Conservation (phyloP, 352 stramenopile genomes). For the Phytophthora sojae region DNA sequence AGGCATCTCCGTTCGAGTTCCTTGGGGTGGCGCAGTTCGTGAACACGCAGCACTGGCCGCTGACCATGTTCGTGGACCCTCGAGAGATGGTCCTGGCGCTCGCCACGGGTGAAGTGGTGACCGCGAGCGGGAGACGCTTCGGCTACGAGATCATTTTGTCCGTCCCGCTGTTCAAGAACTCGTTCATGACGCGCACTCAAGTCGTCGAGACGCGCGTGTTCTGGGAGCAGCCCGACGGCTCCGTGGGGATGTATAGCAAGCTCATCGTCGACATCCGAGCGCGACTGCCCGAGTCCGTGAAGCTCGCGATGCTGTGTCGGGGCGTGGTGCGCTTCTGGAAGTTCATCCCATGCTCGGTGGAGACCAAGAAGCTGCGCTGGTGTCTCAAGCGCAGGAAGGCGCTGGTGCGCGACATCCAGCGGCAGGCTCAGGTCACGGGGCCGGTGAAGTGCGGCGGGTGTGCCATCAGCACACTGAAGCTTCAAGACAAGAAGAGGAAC, state of each 20-base stretch:
- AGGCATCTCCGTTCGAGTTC: conserved; percentile 25
- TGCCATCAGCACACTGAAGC: conserved; percentile 6
- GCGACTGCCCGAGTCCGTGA: conserved; percentile 28
- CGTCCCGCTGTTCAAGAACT: conserved; percentile 15
- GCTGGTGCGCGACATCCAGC: conserved; percentile 10
- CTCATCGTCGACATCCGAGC: conserved; percentile 30
- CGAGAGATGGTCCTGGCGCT: conserved; percentile 29
- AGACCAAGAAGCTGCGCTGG: conserved; percentile 40
- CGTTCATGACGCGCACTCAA: conserved; percentile 23
- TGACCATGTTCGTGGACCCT: conserved; percentile 31
- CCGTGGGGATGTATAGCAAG: conserved; percentile 38
- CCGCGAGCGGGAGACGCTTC: conserved; percentile 25
- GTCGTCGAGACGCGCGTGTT: conserved; percentile 34
- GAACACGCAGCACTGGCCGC: conserved; percentile 33
- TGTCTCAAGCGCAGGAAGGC: conserved; percentile 30
- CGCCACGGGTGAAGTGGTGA: conserved; percentile 31
- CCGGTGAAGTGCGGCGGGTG: conserved; percentile 30
- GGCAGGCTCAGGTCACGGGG: conserved; percentile 18
- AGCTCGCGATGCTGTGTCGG: conserved; percentile 32
- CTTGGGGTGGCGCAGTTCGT: conserved; percentile 28
- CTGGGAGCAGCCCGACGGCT: conserved; percentile 35
- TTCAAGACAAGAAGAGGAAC: conserved; percentile 1
- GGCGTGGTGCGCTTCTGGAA: conserved; percentile 40
- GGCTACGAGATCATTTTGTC: conserved; percentile 39
- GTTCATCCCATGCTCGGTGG: conserved; percentile 37